A percentile compares a stretch with the other conserved stretches of the same genome.
These are phyloP conservation scores for Venturiaceae sp. DNA, from an alignment of 2,329 filamentous ascomycete genomes.

Conservation along the genomic window DNA sequence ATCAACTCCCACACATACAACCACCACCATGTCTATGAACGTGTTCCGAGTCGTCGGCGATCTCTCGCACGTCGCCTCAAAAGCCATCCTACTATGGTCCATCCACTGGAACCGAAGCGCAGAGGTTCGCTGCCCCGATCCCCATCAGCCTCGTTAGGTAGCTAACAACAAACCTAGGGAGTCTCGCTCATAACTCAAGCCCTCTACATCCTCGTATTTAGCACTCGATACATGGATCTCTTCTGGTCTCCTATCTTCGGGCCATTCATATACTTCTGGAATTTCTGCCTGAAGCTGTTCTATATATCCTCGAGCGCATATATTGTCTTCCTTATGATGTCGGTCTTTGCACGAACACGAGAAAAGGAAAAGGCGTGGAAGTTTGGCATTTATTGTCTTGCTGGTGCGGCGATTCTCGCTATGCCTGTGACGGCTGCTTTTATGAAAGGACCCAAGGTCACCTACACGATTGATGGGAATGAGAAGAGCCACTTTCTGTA, in stretches of 20 bases:
- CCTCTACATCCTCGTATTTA: slow-evolving; percentile 79
- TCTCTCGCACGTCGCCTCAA: slow-evolving; percentile 73
- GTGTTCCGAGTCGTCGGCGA: slow-evolving; percentile 73
- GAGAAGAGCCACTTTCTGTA: not conserved
- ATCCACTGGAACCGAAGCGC: slow-evolving; percentile 84
- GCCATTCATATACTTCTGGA: slow-evolving; percentile 45
- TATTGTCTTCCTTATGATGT: slow-evolving; percentile 80
- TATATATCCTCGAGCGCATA: slow-evolving; percentile 80
- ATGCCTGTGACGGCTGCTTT: slow-evolving; percentile 60
- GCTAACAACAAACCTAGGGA: slow-evolving; percentile 30
- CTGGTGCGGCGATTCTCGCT: slow-evolving; percentile 55
- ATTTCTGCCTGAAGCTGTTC: slow-evolving; percentile 78
- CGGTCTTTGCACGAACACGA: slow-evolving; percentile 74
- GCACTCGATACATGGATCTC: slow-evolving; percentile 77
- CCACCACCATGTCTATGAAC: slow-evolving; percentile 21
- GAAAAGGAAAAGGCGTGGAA: slow-evolving; percentile 94
- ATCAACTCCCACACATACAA: not conserved
- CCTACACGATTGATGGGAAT: not conserved
- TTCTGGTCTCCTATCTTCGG: slow-evolving; percentile 42
- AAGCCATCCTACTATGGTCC: slow-evolving; percentile 81
- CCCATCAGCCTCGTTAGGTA: not conserved
- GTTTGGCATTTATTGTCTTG: slow-evolving; percentile 61
- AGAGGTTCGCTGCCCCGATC: slow-evolving; percentile 42
- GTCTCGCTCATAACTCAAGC: slow-evolving; percentile 87
- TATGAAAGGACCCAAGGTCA: slow-evolving; percentile 20